A percentile compares a stretch with the other conserved stretches of the same genome.
Conservation (phyloP, 2,329 filamentous ascomycete species). For the Lachnellula willkommii region DNA sequence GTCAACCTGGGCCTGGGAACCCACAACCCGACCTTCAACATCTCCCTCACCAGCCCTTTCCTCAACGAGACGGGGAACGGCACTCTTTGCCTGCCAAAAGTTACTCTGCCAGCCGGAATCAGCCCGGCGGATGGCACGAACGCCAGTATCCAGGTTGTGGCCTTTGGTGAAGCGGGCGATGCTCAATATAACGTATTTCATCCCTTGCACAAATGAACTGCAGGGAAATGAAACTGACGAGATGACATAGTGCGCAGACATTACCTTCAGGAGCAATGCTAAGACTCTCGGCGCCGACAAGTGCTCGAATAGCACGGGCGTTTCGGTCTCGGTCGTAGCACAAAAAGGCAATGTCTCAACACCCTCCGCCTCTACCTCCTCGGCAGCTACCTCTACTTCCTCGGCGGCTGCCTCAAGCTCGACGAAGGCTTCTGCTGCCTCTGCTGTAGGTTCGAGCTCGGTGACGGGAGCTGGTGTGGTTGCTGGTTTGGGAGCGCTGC, state of each 20-base stretch:
- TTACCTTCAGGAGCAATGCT: slow-evolving; percentile 56
- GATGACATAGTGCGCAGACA: slow-evolving; percentile 59
- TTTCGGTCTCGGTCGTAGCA: slow-evolving; percentile 39
- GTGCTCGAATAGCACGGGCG: slow-evolving; percentile 55
- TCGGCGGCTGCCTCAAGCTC: neutral
- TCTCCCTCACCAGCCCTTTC: slow-evolving; percentile 56
- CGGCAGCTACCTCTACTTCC: neutral
- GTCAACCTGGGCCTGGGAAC: slow-evolving; percentile 49
- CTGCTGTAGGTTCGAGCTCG: neutral
- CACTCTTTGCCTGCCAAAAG: slow-evolving; percentile 58
- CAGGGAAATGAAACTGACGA: slow-evolving; percentile 10
- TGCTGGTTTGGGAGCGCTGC: slow-evolving; percentile 1
- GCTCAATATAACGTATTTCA: slow-evolving; percentile 59
- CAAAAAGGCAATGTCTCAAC: slow-evolving; percentile 13
- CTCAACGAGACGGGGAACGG: slow-evolving; percentile 56
- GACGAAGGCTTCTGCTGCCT: slow-evolving; percentile 1
- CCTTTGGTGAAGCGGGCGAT: slow-evolving; percentile 50
- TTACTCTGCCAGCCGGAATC: slow-evolving; percentile 48
- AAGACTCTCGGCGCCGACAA: slow-evolving; percentile 40
- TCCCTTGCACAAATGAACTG: neutral
- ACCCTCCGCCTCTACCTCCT: neutral
- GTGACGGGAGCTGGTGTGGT: neutral
- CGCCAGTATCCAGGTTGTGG: slow-evolving; percentile 65
- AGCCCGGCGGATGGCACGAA: slow-evolving; percentile 54
- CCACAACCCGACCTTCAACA: slow-evolving; percentile 59